Evolutionary conservation across 2,329 filamentous ascomycete species (phyloP).

Genomic region (Aspergillus fumigatus): DNA sequence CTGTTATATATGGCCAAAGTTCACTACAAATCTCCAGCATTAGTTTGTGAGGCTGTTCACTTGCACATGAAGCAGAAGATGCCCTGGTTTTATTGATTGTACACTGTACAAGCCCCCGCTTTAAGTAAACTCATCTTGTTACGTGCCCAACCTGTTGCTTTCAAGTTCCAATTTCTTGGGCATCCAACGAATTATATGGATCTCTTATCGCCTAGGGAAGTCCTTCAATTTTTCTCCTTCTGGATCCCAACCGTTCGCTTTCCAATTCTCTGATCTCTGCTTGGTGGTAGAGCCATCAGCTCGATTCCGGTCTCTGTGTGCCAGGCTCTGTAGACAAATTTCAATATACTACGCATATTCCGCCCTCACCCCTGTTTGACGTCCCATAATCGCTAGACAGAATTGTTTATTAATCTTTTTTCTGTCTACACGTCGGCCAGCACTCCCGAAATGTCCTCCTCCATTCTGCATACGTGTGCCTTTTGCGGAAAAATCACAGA

Average conservation of each 20-base stretch:
- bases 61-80: too few relatives aligned
- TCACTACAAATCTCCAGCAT: too few relatives aligned
- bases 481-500: conserved; percentile 37
- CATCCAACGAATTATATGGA: conserved; percentile 7
- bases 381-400: neutral
- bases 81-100: neutral
- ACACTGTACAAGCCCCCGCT: neutral
- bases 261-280: neutral
- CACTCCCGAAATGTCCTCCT: conserved; percentile 29
- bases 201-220: neutral
- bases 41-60: too few relatives aligned
- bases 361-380: neutral
- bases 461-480: conserved; percentile 35
- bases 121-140: neutral
- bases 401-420: neutral
- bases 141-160: conserved; percentile 12
- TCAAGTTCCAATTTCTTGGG: conserved; percentile 5
- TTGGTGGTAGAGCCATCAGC: neutral
- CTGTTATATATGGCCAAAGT: too few relatives aligned
- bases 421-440: neutral
- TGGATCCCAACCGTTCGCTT: neutral
- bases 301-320: too few relatives aligned
- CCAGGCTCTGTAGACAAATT: neutral
- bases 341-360: neutral
- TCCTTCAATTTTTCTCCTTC: neutral